Base-by-base conservation (phyloP, 2,329 filamentous ascomycete genomes). In the Diplodia mutila region DNA sequence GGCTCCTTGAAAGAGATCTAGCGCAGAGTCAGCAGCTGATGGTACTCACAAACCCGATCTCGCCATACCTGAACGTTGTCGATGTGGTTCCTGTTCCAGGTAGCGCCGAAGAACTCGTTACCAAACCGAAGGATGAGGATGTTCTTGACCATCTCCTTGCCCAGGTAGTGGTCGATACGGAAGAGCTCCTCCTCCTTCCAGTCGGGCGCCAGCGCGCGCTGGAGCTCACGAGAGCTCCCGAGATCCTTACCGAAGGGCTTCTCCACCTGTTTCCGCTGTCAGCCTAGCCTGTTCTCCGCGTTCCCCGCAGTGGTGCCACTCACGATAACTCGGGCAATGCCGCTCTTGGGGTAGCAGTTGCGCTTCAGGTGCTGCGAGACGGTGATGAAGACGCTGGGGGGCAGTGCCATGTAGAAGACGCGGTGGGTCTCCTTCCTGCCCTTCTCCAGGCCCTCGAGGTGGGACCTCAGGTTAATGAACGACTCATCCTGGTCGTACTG, bases 111-210 rank as follows among this genome's bases (percentile, higher is more conserved):
- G 87, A 99, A 99, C 73, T 97, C 94, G 85, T 99, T 99, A 75
- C 95, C 96, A 79, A 99, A 99, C 78, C 96, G 89, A 73, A 99
- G 88, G 74, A 99, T 97, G 72, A 99, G 87, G 73, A 99, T 96
- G 84, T 99, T 99, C 89, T 99, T 99, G 76, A 99, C 95, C 95
- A 99, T 99, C 84, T 99, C 95, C 87, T 99, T 99, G 76, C 96
- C 96, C 57, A 99, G 89, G 82, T 99, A 99, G 84, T 99, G 95
- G 80, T 99, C 95, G 76, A 99, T 99, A 78, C 95, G 93, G 89
- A 96, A 99, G 73, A 99, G 90, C 84, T 99, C 95, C 65, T 98
- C 94, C 82, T 99, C 96, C 77, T 92, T 95, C 96, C 95, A 99
- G 83, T 99, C 93, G 52, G 95, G 95, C 78, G 94, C 92, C 71